These are phyloP conservation scores for Arctostaphylos glauca DNA, from an alignment of 148 eudicot species.

Conservation along the genomic window DNA sequence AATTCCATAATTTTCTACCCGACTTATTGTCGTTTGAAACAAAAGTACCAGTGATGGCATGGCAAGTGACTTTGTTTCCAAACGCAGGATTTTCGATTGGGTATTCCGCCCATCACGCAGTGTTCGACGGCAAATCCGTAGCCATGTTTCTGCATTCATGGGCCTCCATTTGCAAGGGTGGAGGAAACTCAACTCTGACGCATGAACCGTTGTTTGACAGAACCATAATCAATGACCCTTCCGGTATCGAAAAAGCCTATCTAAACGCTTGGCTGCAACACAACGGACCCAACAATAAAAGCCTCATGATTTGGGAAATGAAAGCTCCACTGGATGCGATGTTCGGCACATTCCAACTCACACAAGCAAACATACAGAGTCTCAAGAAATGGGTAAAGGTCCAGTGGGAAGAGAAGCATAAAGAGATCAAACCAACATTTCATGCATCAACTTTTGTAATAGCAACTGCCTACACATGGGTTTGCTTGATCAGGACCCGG, in stretches of 20 bases:
- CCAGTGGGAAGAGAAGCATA: background rate
- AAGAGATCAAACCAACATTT: background rate
- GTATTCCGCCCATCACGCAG: constrained; percentile 1
- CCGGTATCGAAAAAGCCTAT: background rate
- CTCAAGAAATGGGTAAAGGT: constrained; percentile 6
- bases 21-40: background rate
- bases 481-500: constrained; percentile 18
- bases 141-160: constrained; percentile 21
- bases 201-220: constrained; percentile 2
- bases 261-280: background rate
- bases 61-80: constrained; percentile 20
- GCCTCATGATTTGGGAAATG: constrained; percentile 6
- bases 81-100: constrained; percentile 16
- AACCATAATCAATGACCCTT: background rate
- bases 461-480: constrained; percentile 14
- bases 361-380: constrained; percentile 1
- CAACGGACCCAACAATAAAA: constrained; percentile 10
- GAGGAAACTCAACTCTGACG: background rate
- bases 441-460: constrained; percentile 8
- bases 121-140: constrained; percentile 15
- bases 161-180: constrained; percentile 14
- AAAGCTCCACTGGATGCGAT: constrained; percentile 2
- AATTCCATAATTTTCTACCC: background rate
- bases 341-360: constrained; percentile 14
- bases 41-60: background rate